These are phyloP conservation scores for Termitomyces sp. DNA, from an alignment of 768 basidiomycete species.

Conservation along the genomic window DNA sequence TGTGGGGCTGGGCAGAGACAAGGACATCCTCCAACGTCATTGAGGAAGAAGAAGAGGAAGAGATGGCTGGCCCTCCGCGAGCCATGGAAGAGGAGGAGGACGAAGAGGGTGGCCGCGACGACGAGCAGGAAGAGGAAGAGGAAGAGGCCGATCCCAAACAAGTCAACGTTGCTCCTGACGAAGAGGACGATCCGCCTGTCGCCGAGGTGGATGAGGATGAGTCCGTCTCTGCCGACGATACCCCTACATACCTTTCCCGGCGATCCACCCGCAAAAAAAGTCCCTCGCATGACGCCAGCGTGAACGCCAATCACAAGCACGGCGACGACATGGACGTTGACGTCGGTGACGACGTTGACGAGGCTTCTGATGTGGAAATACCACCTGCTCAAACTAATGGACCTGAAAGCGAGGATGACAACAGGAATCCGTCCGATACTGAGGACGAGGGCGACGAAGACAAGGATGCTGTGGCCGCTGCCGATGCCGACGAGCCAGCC, in stretches of 20 bases:
- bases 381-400: slow-evolving; percentile 6
- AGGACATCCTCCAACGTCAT: slow-evolving; percentile 30
- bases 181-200: slow-evolving; percentile 14
- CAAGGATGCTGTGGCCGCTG: slow-evolving; percentile 20
- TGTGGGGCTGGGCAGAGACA: slow-evolving; percentile 83
- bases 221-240: slow-evolving; percentile 12
- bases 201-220: slow-evolving; percentile 14
- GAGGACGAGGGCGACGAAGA: slow-evolving; percentile 23
- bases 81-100: slow-evolving; percentile 64
- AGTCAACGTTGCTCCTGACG: slow-evolving; percentile 7
- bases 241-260: slow-evolving; percentile 6
- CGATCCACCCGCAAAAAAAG: slow-evolving; percentile 11
- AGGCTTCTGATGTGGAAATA: slow-evolving; percentile 11
- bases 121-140: slow-evolving; percentile 21
- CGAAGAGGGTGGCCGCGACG: slow-evolving; percentile 29
- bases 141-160: slow-evolving; percentile 18
- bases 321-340: slow-evolving; percentile 13
- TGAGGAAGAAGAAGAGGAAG: slow-evolving; percentile 51
- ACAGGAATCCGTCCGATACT: slow-evolving; percentile 20
- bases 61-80: slow-evolving; percentile 39
- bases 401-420: slow-evolving; percentile 19
- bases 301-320: slow-evolving; percentile 8
- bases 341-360: slow-evolving; percentile 14
- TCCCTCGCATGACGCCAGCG: slow-evolving; percentile 4
- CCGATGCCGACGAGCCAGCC: slow-evolving; percentile 14